Percentiles rank a stretch among this genome's conserved stretches.
Evolutionary conservation across 2,329 filamentous ascomycete species (phyloP).

Genomic region (Neodidymelliopsis sp.): DNA sequence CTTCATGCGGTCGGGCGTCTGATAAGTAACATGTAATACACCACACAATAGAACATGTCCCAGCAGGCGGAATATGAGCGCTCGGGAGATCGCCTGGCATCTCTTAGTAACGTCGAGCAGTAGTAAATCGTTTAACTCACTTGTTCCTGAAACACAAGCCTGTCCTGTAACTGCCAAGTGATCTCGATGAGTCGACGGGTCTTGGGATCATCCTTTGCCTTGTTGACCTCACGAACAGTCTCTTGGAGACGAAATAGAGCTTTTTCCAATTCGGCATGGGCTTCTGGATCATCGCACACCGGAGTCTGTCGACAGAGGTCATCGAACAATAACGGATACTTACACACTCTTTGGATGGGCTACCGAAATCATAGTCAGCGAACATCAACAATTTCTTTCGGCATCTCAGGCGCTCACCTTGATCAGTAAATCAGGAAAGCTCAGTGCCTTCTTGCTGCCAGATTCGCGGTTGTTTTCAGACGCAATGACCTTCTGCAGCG

Average conservation of each 20-base stretch:
- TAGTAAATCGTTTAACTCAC: slow-evolving; percentile 54
- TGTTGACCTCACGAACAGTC: slow-evolving; percentile 81
- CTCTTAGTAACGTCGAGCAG: slow-evolving; percentile 2
- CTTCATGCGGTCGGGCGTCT: slow-evolving; percentile 70
- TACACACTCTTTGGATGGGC: slow-evolving; percentile 92
- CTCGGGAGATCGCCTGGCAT: slow-evolving; percentile 37
- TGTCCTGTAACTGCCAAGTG: slow-evolving; percentile 85
- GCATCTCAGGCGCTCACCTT: slow-evolving; percentile 68
- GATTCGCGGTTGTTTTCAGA: slow-evolving; percentile 71
- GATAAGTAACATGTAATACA: slow-evolving; percentile 82
- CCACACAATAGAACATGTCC: slow-evolving; percentile 85
- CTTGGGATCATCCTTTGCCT: slow-evolving; percentile 77
- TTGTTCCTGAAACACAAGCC: slow-evolving; percentile 75
- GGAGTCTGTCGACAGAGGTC: slow-evolving; percentile 85
- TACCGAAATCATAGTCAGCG: slow-evolving; percentile 47
- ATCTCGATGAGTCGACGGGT: slow-evolving; percentile 76
- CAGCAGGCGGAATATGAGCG: slow-evolving; percentile 72
- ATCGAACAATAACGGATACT: slow-evolving; percentile 85
- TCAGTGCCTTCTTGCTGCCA: slow-evolving; percentile 76
- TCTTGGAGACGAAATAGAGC: slow-evolving; percentile 75
- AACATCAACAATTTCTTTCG: background rate
- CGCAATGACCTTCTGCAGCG: slow-evolving; percentile 76
- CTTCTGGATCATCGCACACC: slow-evolving; percentile 81
- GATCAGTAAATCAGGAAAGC: slow-evolving; percentile 84
- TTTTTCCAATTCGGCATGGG: slow-evolving; percentile 80